Percentiles rank a stretch among this genome's conserved stretches.
Conservation (phyloP, 2,329 filamentous ascomycete species). For the Raffaelea deltoideospora region DNA sequence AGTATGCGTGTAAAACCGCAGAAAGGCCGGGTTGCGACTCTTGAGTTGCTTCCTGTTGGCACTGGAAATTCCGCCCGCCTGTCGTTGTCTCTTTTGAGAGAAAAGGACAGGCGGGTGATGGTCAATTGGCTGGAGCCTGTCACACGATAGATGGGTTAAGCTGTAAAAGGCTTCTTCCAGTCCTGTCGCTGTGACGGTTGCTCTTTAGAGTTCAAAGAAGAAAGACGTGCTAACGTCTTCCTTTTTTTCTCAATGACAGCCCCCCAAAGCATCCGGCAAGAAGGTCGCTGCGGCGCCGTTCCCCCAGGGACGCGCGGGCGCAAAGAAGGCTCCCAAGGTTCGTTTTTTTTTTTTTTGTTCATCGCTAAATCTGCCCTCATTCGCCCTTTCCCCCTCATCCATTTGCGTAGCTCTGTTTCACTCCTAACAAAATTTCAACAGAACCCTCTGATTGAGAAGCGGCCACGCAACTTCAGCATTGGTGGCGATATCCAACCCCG, state of each 20-base stretch:
- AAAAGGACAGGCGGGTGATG: not conserved
- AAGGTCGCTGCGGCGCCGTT: constrained; percentile 96
- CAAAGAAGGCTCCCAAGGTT: constrained; percentile 96
- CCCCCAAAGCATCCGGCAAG: constrained; percentile 85
- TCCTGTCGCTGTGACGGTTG: constrained; percentile 16
- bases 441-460: constrained; percentile 99
- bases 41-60: constrained; percentile 5
- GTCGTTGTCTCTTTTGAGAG: not conserved
- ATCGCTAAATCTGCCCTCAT: too few relatives aligned
- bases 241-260: constrained; percentile 99
- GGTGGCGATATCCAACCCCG: constrained; percentile 97
- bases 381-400: too few relatives aligned
- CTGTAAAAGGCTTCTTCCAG: too few relatives aligned
- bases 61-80: constrained; percentile 4
- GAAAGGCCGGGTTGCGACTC: constrained; percentile 9
- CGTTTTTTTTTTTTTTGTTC: constrained; percentile 21
- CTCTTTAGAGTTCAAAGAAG: constrained; percentile 78
- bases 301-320: constrained; percentile 78
- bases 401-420: too few relatives aligned
- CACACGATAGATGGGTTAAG: too few relatives aligned
- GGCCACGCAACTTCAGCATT: constrained; percentile 92
- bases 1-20: constrained; percentile 9
- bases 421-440: constrained; percentile 22
- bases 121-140: constrained; percentile 52
- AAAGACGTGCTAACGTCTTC: constrained; percentile 88